Percentiles rank a stretch among this genome's conserved stretches.
phyloP scores from a whole-genome alignment of 768 basidiomycete species.

The Collybia sordida region DNA sequence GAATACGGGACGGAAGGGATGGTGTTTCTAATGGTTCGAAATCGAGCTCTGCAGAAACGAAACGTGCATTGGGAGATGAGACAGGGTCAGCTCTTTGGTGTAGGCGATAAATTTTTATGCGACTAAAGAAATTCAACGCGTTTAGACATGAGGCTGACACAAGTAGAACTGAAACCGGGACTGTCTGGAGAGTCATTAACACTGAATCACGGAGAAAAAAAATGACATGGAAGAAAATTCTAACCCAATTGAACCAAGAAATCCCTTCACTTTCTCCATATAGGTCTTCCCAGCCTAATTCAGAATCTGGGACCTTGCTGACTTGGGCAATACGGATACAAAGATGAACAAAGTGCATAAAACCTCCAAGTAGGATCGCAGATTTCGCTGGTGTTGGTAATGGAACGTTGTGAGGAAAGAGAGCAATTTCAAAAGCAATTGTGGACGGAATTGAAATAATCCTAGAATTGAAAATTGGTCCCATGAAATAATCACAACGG shows the following conservation, averaged over 20 bases:
- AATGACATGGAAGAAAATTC: slow-evolving; percentile 19
- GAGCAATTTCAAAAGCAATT: slow-evolving; percentile 75
- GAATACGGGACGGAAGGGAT: slow-evolving; percentile 44
- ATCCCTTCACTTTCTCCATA: slow-evolving; percentile 62
- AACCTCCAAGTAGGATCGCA: slow-evolving; percentile 63
- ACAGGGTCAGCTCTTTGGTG: slow-evolving; percentile 63
- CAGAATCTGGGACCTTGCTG: slow-evolving; percentile 58
- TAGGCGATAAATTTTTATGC: slow-evolving; percentile 68
- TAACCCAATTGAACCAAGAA: slow-evolving; percentile 82
- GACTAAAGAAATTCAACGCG: slow-evolving; percentile 66
- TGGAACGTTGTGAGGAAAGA: slow-evolving; percentile 81
- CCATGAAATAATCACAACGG: background rate
- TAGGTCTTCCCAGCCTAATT: slow-evolving; percentile 79
- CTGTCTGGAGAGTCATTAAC: slow-evolving; percentile 44
- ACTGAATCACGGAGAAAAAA: slow-evolving; percentile 2
- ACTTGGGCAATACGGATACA: slow-evolving; percentile 60
- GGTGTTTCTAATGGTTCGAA: slow-evolving; percentile 42
- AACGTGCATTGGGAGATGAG: slow-evolving; percentile 67
- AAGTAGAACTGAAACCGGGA: slow-evolving; percentile 59
- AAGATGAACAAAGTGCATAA: slow-evolving; percentile 69
- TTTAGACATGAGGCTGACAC: slow-evolving; percentile 57
- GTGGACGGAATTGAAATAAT: slow-evolving; percentile 65
- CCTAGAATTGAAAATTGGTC: slow-evolving; percentile 29
- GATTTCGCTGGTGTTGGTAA: slow-evolving; percentile 65
- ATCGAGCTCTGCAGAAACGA: slow-evolving; percentile 56